Evolutionary conservation across 768 basidiomycete species (phyloP), one percentile per base, ranked within the genome.

Genomic region (Xerocomus potaroensis): DNA sequence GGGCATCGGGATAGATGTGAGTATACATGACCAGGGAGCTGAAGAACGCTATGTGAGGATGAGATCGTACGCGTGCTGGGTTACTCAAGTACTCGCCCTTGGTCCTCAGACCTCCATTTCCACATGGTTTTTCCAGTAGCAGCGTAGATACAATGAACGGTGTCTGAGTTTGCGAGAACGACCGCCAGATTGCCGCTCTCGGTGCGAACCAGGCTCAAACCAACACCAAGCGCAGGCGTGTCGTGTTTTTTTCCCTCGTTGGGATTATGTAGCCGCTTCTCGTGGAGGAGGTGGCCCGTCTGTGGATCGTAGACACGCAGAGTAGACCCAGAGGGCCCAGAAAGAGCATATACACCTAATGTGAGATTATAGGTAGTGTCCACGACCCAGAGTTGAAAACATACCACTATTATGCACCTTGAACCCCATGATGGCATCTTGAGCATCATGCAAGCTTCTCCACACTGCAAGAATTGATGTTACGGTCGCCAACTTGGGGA

Each of bases 401-500:
- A 41, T 53, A 91, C 89, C 65, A 49, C 81, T 68, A 16, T 71
- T 71, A 47, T 79, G 67, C 31, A 71, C 73, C 57, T 79, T 77
- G 61, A 84, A 91, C 15, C 73, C 78, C 19, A 79, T 63, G 47
- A 94, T 78, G 32, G 72, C 69, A 55, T 96, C 92, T 23, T 76
- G 72, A 3, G 74, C 58, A n/a, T 85, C 83, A 54, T 83, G 84
- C 45, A 86, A 65, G 65, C 87, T 78, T 65, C 93, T 76, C 93
- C 93, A 96, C 16, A 73, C 90, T 91, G 41, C 36, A 43, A 48
- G 11, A 32, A 37, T 33, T 35, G 24, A 21, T 22, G 32, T 50
- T 42, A 45, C 19, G 36, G 43, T 26, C 27, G 14, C 22, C 2
- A 34, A 54, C 36, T 41, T 44, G 46, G 19, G 44, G 23, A 43